A percentile compares a stretch with the other conserved stretches of the same genome.
Conservation (phyloP, 768 basidiomycete species). For the Phaeotremella skinneri region DNA sequence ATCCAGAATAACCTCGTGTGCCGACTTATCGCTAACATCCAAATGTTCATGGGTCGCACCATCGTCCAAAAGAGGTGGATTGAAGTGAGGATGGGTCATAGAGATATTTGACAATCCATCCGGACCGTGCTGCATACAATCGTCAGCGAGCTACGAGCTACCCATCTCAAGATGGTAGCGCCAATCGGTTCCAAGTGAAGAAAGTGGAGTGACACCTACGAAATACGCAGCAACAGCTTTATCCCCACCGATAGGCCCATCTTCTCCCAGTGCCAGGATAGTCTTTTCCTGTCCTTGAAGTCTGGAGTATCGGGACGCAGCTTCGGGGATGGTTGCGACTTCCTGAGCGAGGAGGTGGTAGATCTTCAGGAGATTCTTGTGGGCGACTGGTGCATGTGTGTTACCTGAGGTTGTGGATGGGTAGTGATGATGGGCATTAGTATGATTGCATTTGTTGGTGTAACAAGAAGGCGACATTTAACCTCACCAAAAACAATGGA, state of each 20-base stretch:
- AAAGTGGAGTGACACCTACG: no score
- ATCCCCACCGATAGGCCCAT: conserved; percentile 68
- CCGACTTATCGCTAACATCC: conserved; percentile 32
- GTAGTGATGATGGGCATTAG: conserved; percentile 61
- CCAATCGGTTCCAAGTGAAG: no score
- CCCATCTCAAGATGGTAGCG: no score
- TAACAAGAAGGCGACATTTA: neutral
- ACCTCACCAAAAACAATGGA: conserved; percentile 65
- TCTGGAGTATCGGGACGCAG: conserved; percentile 63
- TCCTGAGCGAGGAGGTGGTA: conserved; percentile 65
- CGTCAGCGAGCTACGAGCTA: conserved; percentile 11
- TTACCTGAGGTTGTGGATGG: conserved; percentile 58
- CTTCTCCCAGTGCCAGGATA: conserved; percentile 64
- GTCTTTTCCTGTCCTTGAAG: conserved; percentile 58
- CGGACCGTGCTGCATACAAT: conserved; percentile 46
- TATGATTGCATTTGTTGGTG: neutral
- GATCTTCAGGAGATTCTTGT: conserved; percentile 70
- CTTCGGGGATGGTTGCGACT: conserved; percentile 57
- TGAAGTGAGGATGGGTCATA: conserved; percentile 50
- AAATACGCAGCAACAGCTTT: conserved; percentile 78
- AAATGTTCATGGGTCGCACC: conserved; percentile 37
- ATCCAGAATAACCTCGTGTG: conserved; percentile 49
- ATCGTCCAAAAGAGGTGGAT: conserved; percentile 24
- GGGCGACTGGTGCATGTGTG: conserved; percentile 48
- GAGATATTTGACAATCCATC: conserved; percentile 52